Conservation (phyloP, 331 rosid genomes). For the Cucumis variabilis region DNA sequence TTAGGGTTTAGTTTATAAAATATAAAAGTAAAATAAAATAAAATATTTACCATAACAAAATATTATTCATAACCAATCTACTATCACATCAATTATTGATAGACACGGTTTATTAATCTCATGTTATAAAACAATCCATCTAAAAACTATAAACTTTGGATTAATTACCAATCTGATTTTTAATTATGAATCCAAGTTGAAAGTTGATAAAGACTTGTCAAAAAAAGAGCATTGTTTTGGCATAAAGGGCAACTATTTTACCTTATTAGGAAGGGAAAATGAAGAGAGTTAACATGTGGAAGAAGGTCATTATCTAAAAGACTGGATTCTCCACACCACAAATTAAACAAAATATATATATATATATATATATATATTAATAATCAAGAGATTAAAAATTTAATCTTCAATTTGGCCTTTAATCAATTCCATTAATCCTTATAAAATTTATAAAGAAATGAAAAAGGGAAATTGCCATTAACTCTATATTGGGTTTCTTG, state of each 20-base stretch:
- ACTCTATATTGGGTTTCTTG: neutral
- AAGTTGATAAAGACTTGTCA: neutral
- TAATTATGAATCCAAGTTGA: neutral
- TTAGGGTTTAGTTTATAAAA: too few species aligned
- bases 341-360: too few species aligned
- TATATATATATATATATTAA: too few species aligned
- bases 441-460: neutral
- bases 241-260: neutral
- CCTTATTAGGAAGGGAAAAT: neutral
- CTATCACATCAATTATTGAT: too few species aligned
- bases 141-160: neutral
- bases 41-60: too few species aligned
- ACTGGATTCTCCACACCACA: neutral
- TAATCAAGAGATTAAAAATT: neutral
- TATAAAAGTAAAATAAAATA: too few species aligned
- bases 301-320: neutral
- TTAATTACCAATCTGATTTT: neutral
- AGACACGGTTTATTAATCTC: too few species aligned
- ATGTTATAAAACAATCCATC: too few species aligned
- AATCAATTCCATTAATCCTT: neutral
- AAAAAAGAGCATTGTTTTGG: neutral
- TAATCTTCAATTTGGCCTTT: neutral
- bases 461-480: neutral
- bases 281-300: neutral
- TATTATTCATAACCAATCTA: too few species aligned